These are phyloP conservation scores for Stachybotrys chlorohalonatus DNA, from an alignment of 2,329 filamentous ascomycete genomes.

Conservation along the genomic window DNA sequence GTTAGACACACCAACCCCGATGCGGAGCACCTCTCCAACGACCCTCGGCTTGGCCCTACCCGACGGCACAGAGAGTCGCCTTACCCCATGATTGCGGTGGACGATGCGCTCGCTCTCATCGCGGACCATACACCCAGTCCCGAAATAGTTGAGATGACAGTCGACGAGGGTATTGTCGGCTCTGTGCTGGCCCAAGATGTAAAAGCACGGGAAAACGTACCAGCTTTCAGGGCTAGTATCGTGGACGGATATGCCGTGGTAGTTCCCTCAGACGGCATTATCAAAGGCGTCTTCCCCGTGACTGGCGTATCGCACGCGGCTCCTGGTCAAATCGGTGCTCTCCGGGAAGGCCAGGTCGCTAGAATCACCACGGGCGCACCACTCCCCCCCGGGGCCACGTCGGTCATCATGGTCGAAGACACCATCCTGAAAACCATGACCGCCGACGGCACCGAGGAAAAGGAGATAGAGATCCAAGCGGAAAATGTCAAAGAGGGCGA, in stretches of 20 bases:
- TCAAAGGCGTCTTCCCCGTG: constrained; percentile 79
- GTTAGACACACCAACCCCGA: constrained; percentile 64
- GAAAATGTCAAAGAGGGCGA: constrained; percentile 67
- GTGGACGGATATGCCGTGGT: constrained; percentile 93
- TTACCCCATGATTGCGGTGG: constrained; percentile 83
- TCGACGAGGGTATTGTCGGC: constrained; percentile 60
- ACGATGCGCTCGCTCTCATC: constrained; percentile 69
- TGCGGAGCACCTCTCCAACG: constrained; percentile 49
- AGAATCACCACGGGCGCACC: constrained; percentile 94
- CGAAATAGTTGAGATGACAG: constrained; percentile 44
- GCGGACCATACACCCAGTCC: constrained; percentile 62
- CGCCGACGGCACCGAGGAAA: constrained; percentile 75
- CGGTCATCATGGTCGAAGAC: constrained; percentile 90
- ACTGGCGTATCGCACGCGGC: constrained; percentile 79
- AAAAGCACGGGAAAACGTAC: constrained; percentile 70
- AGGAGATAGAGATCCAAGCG: constrained; percentile 77
- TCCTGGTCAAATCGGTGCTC: constrained; percentile 52
- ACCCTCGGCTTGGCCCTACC: constrained; percentile 51
- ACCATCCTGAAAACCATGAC: constrained; percentile 69
- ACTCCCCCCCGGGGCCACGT: constrained; percentile 76
- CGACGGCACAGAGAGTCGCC: constrained; percentile 76
- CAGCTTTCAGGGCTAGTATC: constrained; percentile 90
- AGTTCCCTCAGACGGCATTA: constrained; percentile 49
- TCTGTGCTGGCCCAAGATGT: constrained; percentile 78
- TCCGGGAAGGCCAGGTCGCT: constrained; percentile 69